Conservation (phyloP, 257 asterid species). For the Parsonsia alboflavescens region DNA sequence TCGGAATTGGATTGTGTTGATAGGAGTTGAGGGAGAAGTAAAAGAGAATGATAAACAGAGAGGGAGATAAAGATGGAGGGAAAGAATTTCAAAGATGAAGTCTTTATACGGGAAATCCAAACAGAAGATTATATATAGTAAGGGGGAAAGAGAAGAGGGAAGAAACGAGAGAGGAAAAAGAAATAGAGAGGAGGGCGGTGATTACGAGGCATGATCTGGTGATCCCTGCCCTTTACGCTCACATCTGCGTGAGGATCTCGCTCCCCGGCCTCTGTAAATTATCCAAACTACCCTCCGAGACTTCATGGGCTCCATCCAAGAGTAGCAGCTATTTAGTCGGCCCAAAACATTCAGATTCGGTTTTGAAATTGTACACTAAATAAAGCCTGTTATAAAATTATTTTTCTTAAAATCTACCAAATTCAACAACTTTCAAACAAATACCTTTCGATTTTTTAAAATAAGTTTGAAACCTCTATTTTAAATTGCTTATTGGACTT, state of each 20-base stretch:
- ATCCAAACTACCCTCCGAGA: not conserved
- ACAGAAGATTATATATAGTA: not conserved
- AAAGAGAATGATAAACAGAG: not conserved
- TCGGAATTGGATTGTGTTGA: not conserved
- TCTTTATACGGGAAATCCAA: not conserved
- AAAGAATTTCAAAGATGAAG: not conserved
- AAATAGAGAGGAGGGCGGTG: not conserved
- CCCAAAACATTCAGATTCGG: too few relatives aligned
- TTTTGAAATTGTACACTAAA: too few relatives aligned
- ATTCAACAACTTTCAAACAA: too few relatives aligned
- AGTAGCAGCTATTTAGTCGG: too few relatives aligned
- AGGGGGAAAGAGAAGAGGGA: not conserved
- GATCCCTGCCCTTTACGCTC: not conserved
- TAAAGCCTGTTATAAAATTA: too few relatives aligned
- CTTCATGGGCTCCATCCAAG: not conserved
- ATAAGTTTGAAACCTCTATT: too few relatives aligned
- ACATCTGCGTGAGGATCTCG: not conserved
- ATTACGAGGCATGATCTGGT: not conserved
- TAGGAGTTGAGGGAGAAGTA: not conserved
- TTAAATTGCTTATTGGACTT: too few relatives aligned
- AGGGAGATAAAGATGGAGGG: not conserved
- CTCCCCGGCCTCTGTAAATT: not conserved
- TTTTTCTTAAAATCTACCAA: too few relatives aligned
- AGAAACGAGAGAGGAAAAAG: not conserved
- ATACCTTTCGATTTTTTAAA: too few relatives aligned